Conservation (phyloP, 169 alveolate genomes). For the Cryptosporidium tyzzeri region DNA sequence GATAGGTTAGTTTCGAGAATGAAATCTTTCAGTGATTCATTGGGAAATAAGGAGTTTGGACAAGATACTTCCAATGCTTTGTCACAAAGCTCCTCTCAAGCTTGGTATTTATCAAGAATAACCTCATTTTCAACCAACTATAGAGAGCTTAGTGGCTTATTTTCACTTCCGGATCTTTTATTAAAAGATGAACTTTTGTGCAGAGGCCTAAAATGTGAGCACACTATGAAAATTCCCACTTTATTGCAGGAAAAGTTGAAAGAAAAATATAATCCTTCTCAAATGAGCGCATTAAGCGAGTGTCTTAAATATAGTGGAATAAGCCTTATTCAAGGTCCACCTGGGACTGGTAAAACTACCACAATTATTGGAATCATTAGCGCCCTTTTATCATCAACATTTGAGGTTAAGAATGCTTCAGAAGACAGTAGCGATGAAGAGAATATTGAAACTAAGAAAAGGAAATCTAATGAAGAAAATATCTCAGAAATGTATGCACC, state of each 20-base stretch:
- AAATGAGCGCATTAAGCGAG: conserved; percentile 54
- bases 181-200: conserved; percentile 37
- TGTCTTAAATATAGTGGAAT: conserved; percentile 86
- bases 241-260: conserved; percentile 7
- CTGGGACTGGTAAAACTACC: conserved; percentile 99
- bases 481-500: background rate
- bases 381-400: conserved; percentile 80
- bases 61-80: background rate
- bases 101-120: conserved; percentile 52
- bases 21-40: conserved; percentile 1
- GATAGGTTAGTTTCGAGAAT: conserved; percentile 30
- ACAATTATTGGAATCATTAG: conserved; percentile 94
- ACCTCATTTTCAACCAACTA: conserved; percentile 66
- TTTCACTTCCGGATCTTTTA: conserved; percentile 43
- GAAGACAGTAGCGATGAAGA: background rate
- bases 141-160: conserved; percentile 63
- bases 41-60: background rate
- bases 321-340: conserved; percentile 97
- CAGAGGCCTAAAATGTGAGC: background rate
- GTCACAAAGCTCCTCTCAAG: background rate
- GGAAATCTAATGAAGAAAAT: background rate
- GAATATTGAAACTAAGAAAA: background rate
- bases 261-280: conserved; percentile 50
- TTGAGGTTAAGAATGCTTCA: background rate
- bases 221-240: conserved; percentile 31